Evolutionary conservation across 768 basidiomycete genomes (phyloP).

Genomic region (Rubroboletus satanas): DNA sequence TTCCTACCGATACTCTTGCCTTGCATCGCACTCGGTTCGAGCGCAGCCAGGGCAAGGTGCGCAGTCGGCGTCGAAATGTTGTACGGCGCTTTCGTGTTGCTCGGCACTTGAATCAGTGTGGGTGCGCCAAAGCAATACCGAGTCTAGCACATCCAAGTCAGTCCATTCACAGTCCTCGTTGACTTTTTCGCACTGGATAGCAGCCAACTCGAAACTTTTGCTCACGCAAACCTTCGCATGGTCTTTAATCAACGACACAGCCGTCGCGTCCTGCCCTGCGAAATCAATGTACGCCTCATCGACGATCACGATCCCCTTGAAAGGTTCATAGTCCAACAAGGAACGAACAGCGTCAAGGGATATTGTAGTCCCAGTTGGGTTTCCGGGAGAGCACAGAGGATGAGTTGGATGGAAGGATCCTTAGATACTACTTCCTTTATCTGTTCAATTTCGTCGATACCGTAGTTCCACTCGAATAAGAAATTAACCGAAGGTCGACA

Average conservation of each 20-base stretch:
- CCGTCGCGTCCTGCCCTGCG: slow-evolving; percentile 55
- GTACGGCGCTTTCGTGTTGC: slow-evolving; percentile 97
- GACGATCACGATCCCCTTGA: slow-evolving; percentile 88
- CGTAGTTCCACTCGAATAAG: neutral
- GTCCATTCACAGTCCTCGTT: neutral
- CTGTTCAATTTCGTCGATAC: slow-evolving; percentile 36
- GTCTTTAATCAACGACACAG: slow-evolving; percentile 66
- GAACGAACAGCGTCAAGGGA: slow-evolving; percentile 63
- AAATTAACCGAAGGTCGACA: slow-evolving; percentile 51
- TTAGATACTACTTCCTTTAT: slow-evolving; percentile 64
- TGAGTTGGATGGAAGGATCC: slow-evolving; percentile 80
- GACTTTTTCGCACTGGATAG: slow-evolving; percentile 66
- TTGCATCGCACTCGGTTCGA: slow-evolving; percentile 59
- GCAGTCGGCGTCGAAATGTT: slow-evolving; percentile 93
- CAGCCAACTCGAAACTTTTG: slow-evolving; percentile 94
- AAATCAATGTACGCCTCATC: slow-evolving; percentile 99
- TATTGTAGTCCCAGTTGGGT: slow-evolving; percentile 89
- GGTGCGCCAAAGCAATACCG: slow-evolving; percentile 86
- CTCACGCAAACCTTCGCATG: slow-evolving; percentile 91
- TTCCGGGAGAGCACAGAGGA: slow-evolving; percentile 97
- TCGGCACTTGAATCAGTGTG: slow-evolving; percentile 83
- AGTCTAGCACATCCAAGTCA: slow-evolving; percentile 46
- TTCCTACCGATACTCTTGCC: no score
- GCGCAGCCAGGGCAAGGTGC: slow-evolving; percentile 71
- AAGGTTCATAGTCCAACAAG: slow-evolving; percentile 73